These are phyloP conservation scores for Epichloe bromicola DNA, from an alignment of 2,329 filamentous ascomycete genomes.

Conservation along the genomic window DNA sequence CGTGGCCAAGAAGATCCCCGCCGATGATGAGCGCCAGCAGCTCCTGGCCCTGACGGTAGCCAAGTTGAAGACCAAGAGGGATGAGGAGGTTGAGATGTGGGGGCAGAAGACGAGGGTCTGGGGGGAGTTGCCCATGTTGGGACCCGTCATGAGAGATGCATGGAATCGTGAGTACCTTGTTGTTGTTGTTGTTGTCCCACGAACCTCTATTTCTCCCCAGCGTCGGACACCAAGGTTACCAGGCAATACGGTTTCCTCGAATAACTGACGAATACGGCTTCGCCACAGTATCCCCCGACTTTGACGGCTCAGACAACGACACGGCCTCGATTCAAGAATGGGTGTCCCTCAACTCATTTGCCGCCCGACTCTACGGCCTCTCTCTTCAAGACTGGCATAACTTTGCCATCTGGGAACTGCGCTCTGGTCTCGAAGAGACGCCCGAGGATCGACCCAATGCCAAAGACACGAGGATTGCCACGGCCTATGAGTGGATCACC, in stretches of 20 bases:
- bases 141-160: constrained; percentile 16
- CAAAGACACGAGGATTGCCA: constrained; percentile 11
- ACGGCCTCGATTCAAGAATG: constrained; percentile 12
- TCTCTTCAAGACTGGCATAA: constrained; percentile 12
- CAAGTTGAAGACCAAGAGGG: constrained; percentile 12
- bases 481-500: constrained; percentile 17
- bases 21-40: constrained; percentile 13
- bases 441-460: constrained; percentile 7
- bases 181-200: background rate
- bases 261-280: background rate
- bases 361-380: constrained; percentile 17
- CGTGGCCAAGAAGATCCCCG: constrained; percentile 14
- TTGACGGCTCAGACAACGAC: constrained; percentile 13
- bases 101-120: constrained; percentile 14
- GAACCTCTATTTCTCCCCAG: background rate
- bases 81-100: constrained; percentile 16
- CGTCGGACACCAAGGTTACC: background rate
- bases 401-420: constrained; percentile 19
- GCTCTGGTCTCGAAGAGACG: constrained; percentile 16
- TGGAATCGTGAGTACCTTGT: constrained; percentile 16
- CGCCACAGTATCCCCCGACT: constrained; percentile 12
- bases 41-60: constrained; percentile 12
- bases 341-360: constrained; percentile 21
- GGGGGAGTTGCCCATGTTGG: constrained; percentile 19
- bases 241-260: background rate